Evolutionary conservation across 1,139 yeast species (phyloP).

Genomic region (Candida sanyaensis): DNA sequence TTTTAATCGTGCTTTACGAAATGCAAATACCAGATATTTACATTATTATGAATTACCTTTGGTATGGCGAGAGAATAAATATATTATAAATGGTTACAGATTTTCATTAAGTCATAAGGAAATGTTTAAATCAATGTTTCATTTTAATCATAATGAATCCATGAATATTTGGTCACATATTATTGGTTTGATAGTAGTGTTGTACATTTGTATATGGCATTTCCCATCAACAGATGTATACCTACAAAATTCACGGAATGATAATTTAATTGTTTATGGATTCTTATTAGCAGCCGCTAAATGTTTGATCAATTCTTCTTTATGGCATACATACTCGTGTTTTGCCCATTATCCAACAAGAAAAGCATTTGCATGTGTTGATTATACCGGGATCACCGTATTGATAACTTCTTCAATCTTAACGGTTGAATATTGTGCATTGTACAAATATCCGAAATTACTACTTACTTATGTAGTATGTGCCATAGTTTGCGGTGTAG

Average conservation of each 20-base stretch:
- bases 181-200: slow-evolving; percentile 61
- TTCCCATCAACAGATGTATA: slow-evolving; percentile 59
- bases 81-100: slow-evolving; percentile 80
- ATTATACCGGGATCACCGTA: slow-evolving; percentile 91
- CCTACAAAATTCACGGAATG: slow-evolving; percentile 39
- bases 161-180: slow-evolving; percentile 94
- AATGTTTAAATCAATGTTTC: slow-evolving; percentile 58
- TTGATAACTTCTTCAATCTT: slow-evolving; percentile 89
- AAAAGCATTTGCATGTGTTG: slow-evolving; percentile 85
- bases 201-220: slow-evolving; percentile 57
- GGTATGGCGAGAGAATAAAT: slow-evolving; percentile 92
- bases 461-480: slow-evolving; percentile 54
- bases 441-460: slow-evolving; percentile 60
- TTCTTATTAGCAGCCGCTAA: slow-evolving; percentile 74
- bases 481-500: slow-evolving; percentile 65
- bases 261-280: slow-evolving; percentile 57
- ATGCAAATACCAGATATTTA: slow-evolving; percentile 58
- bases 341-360: slow-evolving; percentile 67
- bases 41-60: slow-evolving; percentile 88
- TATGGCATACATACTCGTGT: slow-evolving; percentile 92
- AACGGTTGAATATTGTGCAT: slow-evolving; percentile 79
- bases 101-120: slow-evolving; percentile 67
- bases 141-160: slow-evolving; percentile 78
- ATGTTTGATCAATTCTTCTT: slow-evolving; percentile 74
- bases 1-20: slow-evolving; percentile 57